A percentile compares a stretch with the other conserved stretches of the same genome.
Evolutionary conservation across 352 stramenopile genomes (phyloP).

Genomic region (Globisporangium apiculatum): DNA sequence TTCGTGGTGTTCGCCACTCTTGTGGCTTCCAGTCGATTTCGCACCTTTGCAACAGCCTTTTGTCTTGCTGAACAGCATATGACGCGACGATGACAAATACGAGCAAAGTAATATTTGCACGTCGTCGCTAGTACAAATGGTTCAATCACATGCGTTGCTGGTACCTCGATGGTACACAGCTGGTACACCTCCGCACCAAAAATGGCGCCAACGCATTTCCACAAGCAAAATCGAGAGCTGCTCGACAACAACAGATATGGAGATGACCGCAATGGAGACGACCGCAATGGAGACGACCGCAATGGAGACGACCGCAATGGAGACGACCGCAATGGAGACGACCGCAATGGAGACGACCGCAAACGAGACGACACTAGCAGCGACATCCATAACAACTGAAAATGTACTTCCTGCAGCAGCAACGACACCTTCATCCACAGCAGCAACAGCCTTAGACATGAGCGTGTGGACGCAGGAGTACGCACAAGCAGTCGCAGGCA

Average conservation of each 20-base stretch:
- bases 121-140: not conserved
- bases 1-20: conserved; percentile 1
- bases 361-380: not conserved
- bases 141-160: too few relatives aligned
- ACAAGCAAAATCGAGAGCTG: too few relatives aligned
- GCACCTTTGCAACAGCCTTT: not conserved
- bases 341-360: not conserved
- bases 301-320: not conserved
- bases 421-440: too few relatives aligned
- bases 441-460: not conserved
- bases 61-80: not conserved
- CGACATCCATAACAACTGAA: too few relatives aligned
- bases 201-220: not conserved
- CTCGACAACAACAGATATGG: not conserved
- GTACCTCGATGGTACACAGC: too few relatives aligned
- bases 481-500: conserved; percentile 1
- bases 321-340: not conserved
- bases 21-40: conserved; percentile 1
- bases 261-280: not conserved
- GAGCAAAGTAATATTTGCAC: not conserved
- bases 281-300: not conserved
- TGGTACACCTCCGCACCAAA: not conserved
- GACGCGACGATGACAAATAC: not conserved
- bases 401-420: too few relatives aligned
- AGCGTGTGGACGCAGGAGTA: conserved; percentile 13